phyloP scores from a whole-genome alignment of 2,329 filamentous ascomycete species.

The Allantophomopsis cytisporea region DNA sequence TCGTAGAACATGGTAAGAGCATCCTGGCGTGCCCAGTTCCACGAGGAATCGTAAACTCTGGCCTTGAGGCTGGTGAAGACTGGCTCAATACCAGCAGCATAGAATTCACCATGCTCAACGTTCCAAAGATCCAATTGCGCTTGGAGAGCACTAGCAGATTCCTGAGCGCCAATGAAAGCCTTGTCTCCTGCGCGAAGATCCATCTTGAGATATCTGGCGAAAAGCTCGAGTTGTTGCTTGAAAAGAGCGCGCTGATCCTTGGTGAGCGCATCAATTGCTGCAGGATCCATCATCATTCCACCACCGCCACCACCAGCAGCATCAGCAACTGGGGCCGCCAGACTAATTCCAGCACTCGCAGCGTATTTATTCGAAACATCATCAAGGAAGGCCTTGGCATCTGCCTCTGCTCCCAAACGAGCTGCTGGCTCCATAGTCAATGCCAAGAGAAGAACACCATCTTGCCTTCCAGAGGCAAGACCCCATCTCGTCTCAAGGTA shows the following conservation, averaged over 20 bases:
- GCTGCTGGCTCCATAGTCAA: conserved; percentile 86
- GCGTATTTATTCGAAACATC: conserved; percentile 85
- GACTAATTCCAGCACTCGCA: conserved; percentile 64
- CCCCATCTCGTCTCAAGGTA: conserved; percentile 94
- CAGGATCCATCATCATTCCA: conserved; percentile 99
- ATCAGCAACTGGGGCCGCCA: conserved; percentile 63
- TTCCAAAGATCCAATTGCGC: conserved; percentile 91
- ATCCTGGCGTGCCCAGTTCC: conserved; percentile 98
- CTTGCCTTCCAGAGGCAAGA: conserved; percentile 72
- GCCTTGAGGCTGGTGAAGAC: conserved; percentile 90
- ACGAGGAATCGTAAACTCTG: conserved; percentile 91
- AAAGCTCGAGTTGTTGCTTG: conserved; percentile 95
- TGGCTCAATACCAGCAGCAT: conserved; percentile 86
- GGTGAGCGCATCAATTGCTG: conserved; percentile 88
- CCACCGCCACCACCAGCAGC: conserved; percentile 56
- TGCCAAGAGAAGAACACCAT: conserved; percentile 76
- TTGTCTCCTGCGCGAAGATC: conserved; percentile 95
- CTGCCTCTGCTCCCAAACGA: conserved; percentile 76
- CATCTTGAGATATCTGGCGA: conserved; percentile 92
- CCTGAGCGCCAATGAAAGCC: conserved; percentile 70
- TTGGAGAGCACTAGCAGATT: conserved; percentile 79
- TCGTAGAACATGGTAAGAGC: conserved; percentile 98
- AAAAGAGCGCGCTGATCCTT: conserved; percentile 93
- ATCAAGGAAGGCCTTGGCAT: conserved; percentile 88
- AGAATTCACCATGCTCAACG: conserved; percentile 91